Conservation (phyloP, 2,329 filamentous ascomycete species). For the Thielaviopsis ethacetica region DNA sequence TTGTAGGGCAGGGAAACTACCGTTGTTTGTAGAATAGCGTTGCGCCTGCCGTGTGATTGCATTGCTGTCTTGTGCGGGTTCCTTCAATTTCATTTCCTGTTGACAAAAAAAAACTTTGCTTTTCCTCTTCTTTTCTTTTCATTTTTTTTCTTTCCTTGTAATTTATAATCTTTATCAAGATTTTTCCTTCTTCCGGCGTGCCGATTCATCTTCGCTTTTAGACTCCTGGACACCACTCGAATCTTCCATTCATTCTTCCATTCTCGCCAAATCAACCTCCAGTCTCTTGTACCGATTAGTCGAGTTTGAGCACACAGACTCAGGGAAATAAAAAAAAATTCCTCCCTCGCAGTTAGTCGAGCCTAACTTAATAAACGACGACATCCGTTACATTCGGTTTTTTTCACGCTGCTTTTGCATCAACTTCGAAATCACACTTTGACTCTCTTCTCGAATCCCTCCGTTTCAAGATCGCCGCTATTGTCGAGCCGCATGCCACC, state of each 20-base stretch:
- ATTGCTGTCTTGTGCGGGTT: background rate
- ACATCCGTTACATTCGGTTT: background rate
- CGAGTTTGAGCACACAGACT: background rate
- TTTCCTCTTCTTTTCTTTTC: background rate
- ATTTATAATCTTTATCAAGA: background rate
- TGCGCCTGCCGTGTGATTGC: background rate
- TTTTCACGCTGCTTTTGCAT: background rate
- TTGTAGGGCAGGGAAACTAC: background rate
- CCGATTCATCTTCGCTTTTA: background rate
- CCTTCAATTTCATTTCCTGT: conserved; percentile 10
- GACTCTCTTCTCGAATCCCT: background rate
- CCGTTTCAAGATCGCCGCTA: background rate
- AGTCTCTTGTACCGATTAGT: background rate
- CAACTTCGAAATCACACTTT: background rate
- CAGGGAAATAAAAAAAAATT: background rate
- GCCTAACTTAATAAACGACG: background rate
- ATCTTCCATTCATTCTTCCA: background rate
- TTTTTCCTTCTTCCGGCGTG: background rate
- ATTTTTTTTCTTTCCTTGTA: background rate
- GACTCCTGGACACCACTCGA: background rate
- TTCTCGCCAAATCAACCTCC: background rate
- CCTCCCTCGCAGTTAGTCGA: background rate
- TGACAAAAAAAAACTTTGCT: background rate
- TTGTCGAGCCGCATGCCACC: background rate
- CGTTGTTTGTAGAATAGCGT: background rate